Evolutionary conservation across 208 protist species (phyloP), one percentile per base, ranked within the genome.

Genomic region (Wallacemonas sp.): DNA sequence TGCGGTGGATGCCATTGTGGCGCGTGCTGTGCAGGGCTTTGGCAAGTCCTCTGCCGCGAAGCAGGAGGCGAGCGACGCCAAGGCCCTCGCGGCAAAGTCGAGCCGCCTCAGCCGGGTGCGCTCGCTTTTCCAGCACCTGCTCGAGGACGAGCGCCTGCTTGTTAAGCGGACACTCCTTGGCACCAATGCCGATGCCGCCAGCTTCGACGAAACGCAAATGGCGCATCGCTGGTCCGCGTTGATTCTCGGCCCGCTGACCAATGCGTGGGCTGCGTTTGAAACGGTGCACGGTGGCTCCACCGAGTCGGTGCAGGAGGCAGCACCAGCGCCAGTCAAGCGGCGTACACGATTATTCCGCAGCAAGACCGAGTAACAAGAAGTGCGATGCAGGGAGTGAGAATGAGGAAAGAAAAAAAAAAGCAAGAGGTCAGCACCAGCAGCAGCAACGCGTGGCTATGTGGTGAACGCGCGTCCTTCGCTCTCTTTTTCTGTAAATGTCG

Each of bases 181-280:
- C 24, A 28, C 27, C 26, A 12, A 36, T 26, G 38, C 56, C 17
- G 26, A 22, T n/a, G 45, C 46, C 15, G 68, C 63, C 8, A 60
- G 75, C 38, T 93, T 82, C 47, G 87, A 94, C 41, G 79, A 68
- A 9, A 72, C 81, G 19, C 79, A 88, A 61, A 60, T 75, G 14
- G 68, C 71, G 34, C 66, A 63, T 19, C 72, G 75, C 53, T 94
- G 86, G 88, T 75, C 55, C 6, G 79, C 87, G 45, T 61, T 94
- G 47, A 46, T 94, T 33, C 71, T 94, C 8, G 71, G 61, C 0
- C 90, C 90, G 9, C 69, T 90, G 27, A 66, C 88, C 11, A 51
- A 75, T 36, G 80, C 86, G 58, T 94, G 87, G 86, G 72, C 73
- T 36, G 66, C 73, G 54, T 86, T 91, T 27, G 90, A 96, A 78